These are phyloP conservation scores for Beauveria sp. DNA, from an alignment of 2,329 filamentous ascomycete genomes.

Conservation along the genomic window DNA sequence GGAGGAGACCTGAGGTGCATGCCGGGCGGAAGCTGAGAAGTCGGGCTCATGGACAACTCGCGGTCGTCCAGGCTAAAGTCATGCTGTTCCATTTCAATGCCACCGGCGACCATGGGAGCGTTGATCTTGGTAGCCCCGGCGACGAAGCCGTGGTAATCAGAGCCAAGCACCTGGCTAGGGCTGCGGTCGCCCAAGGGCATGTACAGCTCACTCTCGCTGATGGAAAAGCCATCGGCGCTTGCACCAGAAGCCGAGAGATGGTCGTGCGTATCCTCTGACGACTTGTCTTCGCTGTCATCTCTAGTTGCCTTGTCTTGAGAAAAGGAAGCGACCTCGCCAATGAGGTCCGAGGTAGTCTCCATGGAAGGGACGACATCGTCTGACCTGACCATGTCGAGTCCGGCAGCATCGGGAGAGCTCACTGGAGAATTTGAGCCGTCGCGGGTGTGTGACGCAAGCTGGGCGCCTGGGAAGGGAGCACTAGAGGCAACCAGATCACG, in stretches of 20 bases:
- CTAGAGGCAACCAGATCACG: slow-evolving; percentile 33
- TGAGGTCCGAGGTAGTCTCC: slow-evolving; percentile 11
- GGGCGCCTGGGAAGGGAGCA: slow-evolving; percentile 29
- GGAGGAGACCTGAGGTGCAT: slow-evolving; percentile 40
- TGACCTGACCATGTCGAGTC: background rate
- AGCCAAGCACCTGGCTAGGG: slow-evolving; percentile 11
- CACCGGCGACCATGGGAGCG: slow-evolving; percentile 18
- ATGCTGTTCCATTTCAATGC: slow-evolving; percentile 18
- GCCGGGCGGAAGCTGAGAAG: slow-evolving; percentile 1
- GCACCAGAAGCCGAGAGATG: slow-evolving; percentile 14
- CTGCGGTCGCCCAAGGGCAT: slow-evolving; percentile 10
- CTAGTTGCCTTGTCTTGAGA: background rate
- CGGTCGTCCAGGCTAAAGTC: background rate
- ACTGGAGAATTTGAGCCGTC: slow-evolving; percentile 4
- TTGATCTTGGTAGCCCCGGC: slow-evolving; percentile 14
- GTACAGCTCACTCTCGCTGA: slow-evolving; percentile 11
- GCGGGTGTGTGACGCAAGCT: slow-evolving; percentile 12
- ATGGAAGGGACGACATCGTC: slow-evolving; percentile 7
- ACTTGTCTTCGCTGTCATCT: slow-evolving; percentile 11
- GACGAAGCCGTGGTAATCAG: slow-evolving; percentile 12
- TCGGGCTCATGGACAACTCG: slow-evolving; percentile 8
- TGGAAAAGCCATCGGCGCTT: slow-evolving; percentile 10
- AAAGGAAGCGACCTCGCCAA: slow-evolving; percentile 8
- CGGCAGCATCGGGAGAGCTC: background rate
- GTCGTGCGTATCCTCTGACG: slow-evolving; percentile 14